Evolutionary conservation across 2,329 filamentous ascomycete genomes (phyloP), one percentile per base, ranked within the genome.

Genomic region (Tolypocladium inflatum): DNA sequence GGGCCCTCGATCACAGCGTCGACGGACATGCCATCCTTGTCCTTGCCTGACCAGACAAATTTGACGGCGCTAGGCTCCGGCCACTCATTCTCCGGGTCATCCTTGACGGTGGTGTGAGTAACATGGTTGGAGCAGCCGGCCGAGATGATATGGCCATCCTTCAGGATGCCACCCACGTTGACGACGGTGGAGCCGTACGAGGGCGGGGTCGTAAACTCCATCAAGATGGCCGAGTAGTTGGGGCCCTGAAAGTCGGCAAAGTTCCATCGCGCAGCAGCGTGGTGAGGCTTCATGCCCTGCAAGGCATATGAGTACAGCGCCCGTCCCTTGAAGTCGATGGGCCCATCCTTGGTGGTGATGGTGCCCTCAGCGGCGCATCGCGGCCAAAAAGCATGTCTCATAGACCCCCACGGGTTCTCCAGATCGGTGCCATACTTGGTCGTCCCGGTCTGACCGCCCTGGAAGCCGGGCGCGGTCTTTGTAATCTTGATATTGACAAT

Each of bases 241-340:
- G 91, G 88, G 17, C 90, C 87, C 71, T 97, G 92, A 78, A 96
- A 96, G 75, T 92, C 85, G 73, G 84, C 81, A 77, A 97, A 99
- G 75, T 94, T 96, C 94, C 94, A 99, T 62, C 83, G 85, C 37
- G 89, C 86, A 61, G 93, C 92, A 60, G 91, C 89, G 71, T 99
- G 95, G 73, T 99, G 94, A 45, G 94, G 94, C 82, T 99, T 99
- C 93, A 97, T 97, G 71, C 92, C 94, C 77, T 97, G 94, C 55
- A 97, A 78, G 45, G 91, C 92, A 72, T 94, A 88, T 64, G 88
- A 80, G 75, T 91, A 93, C 67, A 95, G 78, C 38, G 86, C 91
- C 62, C 80, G 84, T 58, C 93, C 93, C 68, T 84, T 87, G 72
- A 96, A 86, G 71, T 96, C 87, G 61, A 96, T 80, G 42, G 88